phyloP scores from a whole-genome alignment of 257 asterid species.

The Ajuga chamaepitys region DNA sequence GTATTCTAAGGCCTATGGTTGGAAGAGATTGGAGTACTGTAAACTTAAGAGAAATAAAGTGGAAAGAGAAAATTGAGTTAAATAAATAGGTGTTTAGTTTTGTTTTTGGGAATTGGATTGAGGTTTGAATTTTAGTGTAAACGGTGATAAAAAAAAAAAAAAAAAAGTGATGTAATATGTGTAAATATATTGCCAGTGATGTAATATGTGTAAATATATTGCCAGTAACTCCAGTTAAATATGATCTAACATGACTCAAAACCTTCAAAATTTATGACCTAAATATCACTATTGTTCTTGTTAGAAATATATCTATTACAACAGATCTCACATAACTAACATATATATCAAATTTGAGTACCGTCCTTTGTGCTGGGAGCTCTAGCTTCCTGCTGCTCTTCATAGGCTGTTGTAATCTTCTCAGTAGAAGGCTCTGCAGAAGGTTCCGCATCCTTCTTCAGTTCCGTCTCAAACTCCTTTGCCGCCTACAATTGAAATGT shows the following conservation, averaged over 20 bases:
- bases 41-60: too few species aligned
- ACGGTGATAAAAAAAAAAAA: too few species aligned
- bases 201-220: too few species aligned
- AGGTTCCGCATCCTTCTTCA: slow-evolving; percentile 55
- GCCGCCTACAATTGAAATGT: slow-evolving; percentile 51
- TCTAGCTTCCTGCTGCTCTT: slow-evolving; percentile 26
- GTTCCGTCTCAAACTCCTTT: slow-evolving; percentile 79
- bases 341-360: slow-evolving; percentile 15
- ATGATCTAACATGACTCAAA: not conserved
- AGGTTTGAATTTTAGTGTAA: too few species aligned
- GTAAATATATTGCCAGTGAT: too few species aligned
- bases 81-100: too few species aligned
- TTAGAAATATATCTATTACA: not conserved
- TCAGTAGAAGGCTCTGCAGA: slow-evolving; percentile 33
- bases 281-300: not conserved
- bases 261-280: not conserved
- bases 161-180: too few species aligned
- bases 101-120: too few species aligned
- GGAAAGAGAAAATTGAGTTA: too few species aligned
- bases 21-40: too few species aligned
- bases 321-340: not conserved
- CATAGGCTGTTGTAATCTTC: slow-evolving; percentile 22
- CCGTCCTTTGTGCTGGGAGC: slow-evolving; percentile 35
- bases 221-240: not conserved
- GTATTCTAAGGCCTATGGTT: too few species aligned